These are phyloP conservation scores for Psilocybe sp. DNA, from an alignment of 768 basidiomycete genomes.

Conservation along the genomic window DNA sequence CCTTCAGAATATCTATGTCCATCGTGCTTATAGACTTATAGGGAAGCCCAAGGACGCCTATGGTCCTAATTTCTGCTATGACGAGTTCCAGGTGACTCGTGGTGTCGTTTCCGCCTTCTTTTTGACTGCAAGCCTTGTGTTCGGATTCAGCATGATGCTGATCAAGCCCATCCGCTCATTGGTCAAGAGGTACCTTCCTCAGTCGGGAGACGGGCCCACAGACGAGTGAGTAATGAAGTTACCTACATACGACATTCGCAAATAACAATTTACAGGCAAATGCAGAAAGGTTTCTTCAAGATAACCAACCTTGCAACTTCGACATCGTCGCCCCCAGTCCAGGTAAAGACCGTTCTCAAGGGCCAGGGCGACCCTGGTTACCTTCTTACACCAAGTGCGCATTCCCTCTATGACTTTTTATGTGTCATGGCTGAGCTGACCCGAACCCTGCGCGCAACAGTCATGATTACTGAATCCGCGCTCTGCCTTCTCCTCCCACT, in stretches of 20 bases:
- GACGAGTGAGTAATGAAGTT: slow-evolving; percentile 47
- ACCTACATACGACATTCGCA: not conserved
- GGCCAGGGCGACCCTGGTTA: slow-evolving; percentile 82
- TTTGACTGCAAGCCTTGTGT: slow-evolving; percentile 31
- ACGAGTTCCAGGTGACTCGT: slow-evolving; percentile 56
- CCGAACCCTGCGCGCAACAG: slow-evolving; percentile 27
- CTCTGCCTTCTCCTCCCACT: slow-evolving; percentile 61
- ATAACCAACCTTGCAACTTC: slow-evolving; percentile 72
- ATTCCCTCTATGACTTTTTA: slow-evolving; percentile 3
- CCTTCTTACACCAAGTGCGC: slow-evolving; percentile 46
- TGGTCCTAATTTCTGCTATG: slow-evolving; percentile 73
- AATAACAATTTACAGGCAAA: slow-evolving; percentile 33
- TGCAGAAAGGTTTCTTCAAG: slow-evolving; percentile 59
- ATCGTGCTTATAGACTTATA: not conserved
- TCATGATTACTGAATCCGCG: slow-evolving; percentile 78
- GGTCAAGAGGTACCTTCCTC: slow-evolving; percentile 44
- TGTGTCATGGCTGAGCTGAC: slow-evolving; percentile 5
- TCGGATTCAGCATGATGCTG: slow-evolving; percentile 30
- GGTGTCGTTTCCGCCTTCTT: slow-evolving; percentile 38
- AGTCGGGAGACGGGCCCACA: slow-evolving; percentile 61
- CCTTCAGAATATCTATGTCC: not conserved
- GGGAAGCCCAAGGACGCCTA: slow-evolving; percentile 37
- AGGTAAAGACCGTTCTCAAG: slow-evolving; percentile 59
- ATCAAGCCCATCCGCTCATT: slow-evolving; percentile 50
- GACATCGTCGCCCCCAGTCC: slow-evolving; percentile 38